A percentile compares a stretch with the other conserved stretches of the same genome.
Evolutionary conservation across 2,329 filamentous ascomycete species (phyloP).

Genomic region (Zymoseptoria tritici): DNA sequence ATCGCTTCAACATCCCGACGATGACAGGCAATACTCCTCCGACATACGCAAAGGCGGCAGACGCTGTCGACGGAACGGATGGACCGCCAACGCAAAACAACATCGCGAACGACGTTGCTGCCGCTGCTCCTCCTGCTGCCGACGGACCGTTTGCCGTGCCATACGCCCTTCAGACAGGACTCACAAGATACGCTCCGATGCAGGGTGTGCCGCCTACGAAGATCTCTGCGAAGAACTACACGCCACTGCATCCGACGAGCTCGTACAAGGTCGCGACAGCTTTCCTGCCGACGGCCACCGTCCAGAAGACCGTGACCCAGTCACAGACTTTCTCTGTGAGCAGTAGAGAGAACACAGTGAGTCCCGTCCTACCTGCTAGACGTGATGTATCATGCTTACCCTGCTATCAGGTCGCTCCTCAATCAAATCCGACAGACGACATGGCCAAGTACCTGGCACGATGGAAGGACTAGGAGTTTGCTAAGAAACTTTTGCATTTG

Average conservation of each 20-base stretch:
- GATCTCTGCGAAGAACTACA: slow-evolving; percentile 47
- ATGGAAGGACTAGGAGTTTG: slow-evolving; percentile 49
- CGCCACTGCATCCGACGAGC: slow-evolving; percentile 50
- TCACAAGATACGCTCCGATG: slow-evolving; percentile 55
- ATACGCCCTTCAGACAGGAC: slow-evolving; percentile 50
- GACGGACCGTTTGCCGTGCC: slow-evolving; percentile 33
- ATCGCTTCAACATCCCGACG: slow-evolving; percentile 55
- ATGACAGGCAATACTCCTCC: slow-evolving; percentile 56
- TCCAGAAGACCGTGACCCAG: slow-evolving; percentile 47
- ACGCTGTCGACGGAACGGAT: slow-evolving; percentile 31
- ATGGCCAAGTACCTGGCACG: slow-evolving; percentile 52
- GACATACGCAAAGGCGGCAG: slow-evolving; percentile 31
- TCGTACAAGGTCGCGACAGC: slow-evolving; percentile 46
- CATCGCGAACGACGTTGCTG: slow-evolving; percentile 19
- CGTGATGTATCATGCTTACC: slow-evolving; percentile 2
- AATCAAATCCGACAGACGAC: slow-evolving; percentile 43
- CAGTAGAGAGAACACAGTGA: slow-evolving; percentile 53
- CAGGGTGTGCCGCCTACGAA: slow-evolving; percentile 52
- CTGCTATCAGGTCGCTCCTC: slow-evolving; percentile 45
- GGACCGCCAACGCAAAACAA: slow-evolving; percentile 33
- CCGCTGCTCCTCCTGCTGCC: slow-evolving; percentile 12
- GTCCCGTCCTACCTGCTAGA: slow-evolving; percentile 23
- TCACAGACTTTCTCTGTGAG: slow-evolving; percentile 44
- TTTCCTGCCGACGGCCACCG: slow-evolving; percentile 38
- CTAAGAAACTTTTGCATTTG: neutral